Conservation (phyloP, 1,139 yeast genomes). For the Saccharomyces hybrid region DNA sequence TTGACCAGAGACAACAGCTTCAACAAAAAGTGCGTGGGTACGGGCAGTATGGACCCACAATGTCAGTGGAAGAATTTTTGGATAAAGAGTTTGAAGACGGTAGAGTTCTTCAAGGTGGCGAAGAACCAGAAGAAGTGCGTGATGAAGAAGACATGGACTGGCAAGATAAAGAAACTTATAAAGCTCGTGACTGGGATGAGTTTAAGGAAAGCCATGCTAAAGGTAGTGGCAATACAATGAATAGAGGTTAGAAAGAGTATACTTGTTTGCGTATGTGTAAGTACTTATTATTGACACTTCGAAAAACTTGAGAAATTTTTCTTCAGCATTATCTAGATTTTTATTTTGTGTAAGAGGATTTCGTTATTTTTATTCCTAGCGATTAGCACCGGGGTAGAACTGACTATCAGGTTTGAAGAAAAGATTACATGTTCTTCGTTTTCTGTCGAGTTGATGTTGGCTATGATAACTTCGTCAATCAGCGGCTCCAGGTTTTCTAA, state of each 20-base stretch:
- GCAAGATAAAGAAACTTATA: conserved; percentile 48
- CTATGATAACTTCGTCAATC: not conserved
- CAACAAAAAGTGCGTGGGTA: conserved; percentile 72
- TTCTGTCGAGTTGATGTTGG: not conserved
- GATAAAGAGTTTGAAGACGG: conserved; percentile 83
- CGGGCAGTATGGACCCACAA: conserved; percentile 88
- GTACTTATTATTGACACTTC: not conserved
- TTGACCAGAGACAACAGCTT: conserved; percentile 50
- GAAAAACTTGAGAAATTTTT: too few species aligned
- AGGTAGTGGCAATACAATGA: conserved; percentile 86
- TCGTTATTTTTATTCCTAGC: not conserved
- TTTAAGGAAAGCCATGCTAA: conserved; percentile 80
- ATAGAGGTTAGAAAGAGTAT: conserved; percentile 49
- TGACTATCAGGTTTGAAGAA: not conserved
- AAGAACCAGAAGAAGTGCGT: conserved; percentile 36
- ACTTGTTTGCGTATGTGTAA: not conserved
- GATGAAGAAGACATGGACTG: conserved; percentile 46
- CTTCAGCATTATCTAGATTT: not conserved
- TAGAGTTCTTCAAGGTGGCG: conserved; percentile 57
- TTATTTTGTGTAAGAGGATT: not conserved
- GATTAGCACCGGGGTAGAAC: not conserved
- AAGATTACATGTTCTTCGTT: not conserved
- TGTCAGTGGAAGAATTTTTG: conserved; percentile 87
- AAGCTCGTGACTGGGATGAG: conserved; percentile 84
- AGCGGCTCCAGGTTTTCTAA: not conserved